Evolutionary conservation across 441 rosid species (phyloP).

Genomic region (Populus hybrid): DNA sequence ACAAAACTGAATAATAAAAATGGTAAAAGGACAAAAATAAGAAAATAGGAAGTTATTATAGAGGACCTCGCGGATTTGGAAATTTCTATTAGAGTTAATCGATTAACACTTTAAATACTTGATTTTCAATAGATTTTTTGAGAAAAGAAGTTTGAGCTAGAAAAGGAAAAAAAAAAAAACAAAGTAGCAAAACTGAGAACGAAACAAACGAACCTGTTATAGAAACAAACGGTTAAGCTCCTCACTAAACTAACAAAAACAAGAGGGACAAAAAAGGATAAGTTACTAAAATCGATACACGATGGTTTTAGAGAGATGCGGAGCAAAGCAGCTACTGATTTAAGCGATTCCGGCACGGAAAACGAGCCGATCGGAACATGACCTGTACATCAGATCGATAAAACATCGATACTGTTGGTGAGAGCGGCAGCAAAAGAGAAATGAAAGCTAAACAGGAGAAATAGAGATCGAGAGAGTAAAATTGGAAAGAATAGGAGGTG

Average conservation of each 20-base stretch:
- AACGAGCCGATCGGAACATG: slow-evolving; percentile 5
- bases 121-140: background rate
- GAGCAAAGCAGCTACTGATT: background rate
- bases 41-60: background rate
- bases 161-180: too few relatives aligned
- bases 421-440: background rate
- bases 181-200: background rate
- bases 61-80: slow-evolving; percentile 7
- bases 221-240: background rate
- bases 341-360: background rate
- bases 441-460: background rate
- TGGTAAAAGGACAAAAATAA: too few relatives aligned
- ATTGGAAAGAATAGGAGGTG: slow-evolving; percentile 12
- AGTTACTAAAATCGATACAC: background rate
- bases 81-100: background rate
- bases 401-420: background rate
- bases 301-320: background rate
- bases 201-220: background rate
- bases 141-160: too few relatives aligned
- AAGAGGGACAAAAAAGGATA: background rate
- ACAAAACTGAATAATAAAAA: background rate
- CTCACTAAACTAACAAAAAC: background rate
- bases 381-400: background rate
- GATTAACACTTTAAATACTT: background rate
- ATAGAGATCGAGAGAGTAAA: background rate